Conservation (phyloP, 768 basidiomycete genomes). For the Naganishia antarctica region DNA sequence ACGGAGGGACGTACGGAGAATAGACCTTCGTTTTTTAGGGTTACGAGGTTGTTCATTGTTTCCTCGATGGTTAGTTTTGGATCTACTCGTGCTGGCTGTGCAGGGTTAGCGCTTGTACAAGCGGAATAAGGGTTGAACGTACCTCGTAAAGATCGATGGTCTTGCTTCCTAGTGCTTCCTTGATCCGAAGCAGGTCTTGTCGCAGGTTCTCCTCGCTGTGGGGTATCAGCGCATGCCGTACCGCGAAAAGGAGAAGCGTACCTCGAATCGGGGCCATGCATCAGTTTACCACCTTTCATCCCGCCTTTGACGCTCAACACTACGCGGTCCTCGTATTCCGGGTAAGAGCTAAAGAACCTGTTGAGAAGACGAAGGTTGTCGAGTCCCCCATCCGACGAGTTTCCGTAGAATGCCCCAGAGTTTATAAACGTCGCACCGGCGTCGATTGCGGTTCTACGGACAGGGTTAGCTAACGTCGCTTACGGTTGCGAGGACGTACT, state of each 20-base stretch:
- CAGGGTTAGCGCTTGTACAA: neutral
- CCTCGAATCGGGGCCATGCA: conserved; percentile 27
- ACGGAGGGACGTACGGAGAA: conserved; percentile 47
- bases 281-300: conserved; percentile 24
- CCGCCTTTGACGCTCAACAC: conserved; percentile 57
- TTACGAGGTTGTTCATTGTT: conserved; percentile 50
- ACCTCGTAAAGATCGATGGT: conserved; percentile 61
- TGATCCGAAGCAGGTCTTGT: conserved; percentile 55
- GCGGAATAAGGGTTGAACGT: conserved; percentile 50
- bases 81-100: conserved; percentile 46
- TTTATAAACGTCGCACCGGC: conserved; percentile 43
- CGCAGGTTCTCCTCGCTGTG: conserved; percentile 52
- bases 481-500: conserved; percentile 48
- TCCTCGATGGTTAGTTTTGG: conserved; percentile 54
- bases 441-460: conserved; percentile 42
- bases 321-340: conserved; percentile 52
- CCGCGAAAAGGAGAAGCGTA: no score
- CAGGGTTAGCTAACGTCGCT: no score
- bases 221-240: no score
- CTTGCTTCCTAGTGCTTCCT: conserved; percentile 55
- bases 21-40: conserved; percentile 57
- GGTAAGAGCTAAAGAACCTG: conserved; percentile 55
- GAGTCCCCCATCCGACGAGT: conserved; percentile 44
- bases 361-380: conserved; percentile 56
- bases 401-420: conserved; percentile 60